A percentile compares a stretch with the other conserved stretches of the same genome.
Conservation (phyloP, 805 yeast genomes). For the Sugiyamaella chiloensis region DNA sequence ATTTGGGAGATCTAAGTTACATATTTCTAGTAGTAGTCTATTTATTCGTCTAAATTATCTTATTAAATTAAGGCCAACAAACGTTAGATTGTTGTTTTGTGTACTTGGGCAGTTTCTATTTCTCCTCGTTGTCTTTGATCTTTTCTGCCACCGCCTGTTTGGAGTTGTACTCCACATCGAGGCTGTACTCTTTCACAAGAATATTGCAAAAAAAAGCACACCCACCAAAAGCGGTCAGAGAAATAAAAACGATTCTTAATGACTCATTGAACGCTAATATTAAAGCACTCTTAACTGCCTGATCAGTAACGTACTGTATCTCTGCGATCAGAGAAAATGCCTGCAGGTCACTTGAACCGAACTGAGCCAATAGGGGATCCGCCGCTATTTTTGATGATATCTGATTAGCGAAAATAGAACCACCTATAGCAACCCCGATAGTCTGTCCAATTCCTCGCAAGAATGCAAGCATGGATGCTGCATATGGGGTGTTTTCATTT, state of each 20-base stretch:
- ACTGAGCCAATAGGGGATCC: constrained; percentile 8
- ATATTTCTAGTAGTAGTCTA: too few species aligned
- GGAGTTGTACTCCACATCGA: constrained; percentile 24
- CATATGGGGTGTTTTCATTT: constrained; percentile 28
- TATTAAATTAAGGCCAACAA: too few species aligned
- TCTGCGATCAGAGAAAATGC: constrained; percentile 23
- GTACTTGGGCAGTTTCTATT: too few species aligned
- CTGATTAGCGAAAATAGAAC: constrained; percentile 30
- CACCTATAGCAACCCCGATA: constrained; percentile 34
- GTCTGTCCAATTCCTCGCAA: constrained; percentile 31
- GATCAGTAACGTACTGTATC: constrained; percentile 18
- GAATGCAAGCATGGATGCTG: constrained; percentile 33
- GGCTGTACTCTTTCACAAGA: constrained; percentile 26
- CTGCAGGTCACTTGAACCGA: constrained; percentile 18
- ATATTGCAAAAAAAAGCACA: constrained; percentile 21
- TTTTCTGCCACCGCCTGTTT: constrained; percentile 24
- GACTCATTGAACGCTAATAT: constrained; percentile 22
- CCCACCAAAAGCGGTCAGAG: constrained; percentile 23
- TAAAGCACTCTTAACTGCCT: constrained; percentile 16
- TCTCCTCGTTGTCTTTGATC: background rate
- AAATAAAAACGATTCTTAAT: constrained; percentile 22
- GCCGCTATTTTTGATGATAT: constrained; percentile 5
- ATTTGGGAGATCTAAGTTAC: too few species aligned
- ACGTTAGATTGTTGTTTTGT: too few species aligned
- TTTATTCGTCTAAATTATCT: too few species aligned